These are phyloP conservation scores for Alternaria atra DNA, from an alignment of 2,329 filamentous ascomycete genomes.

Conservation along the genomic window DNA sequence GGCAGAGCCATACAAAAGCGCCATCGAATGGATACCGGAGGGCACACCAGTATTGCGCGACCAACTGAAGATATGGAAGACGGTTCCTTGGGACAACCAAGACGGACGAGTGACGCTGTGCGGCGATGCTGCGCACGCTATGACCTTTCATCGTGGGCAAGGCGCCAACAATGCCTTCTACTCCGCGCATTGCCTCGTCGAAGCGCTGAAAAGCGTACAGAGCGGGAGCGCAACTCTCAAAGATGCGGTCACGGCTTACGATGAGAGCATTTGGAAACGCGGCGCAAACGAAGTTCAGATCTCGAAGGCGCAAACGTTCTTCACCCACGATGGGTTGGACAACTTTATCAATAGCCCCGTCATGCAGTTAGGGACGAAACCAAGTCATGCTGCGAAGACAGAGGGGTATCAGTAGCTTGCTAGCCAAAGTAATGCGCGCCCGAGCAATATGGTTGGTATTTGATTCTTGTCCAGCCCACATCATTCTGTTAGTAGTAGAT, in stretches of 20 bases:
- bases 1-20: conserved; percentile 47
- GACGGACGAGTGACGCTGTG: conserved; percentile 47
- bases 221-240: conserved; percentile 11
- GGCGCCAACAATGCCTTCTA: conserved; percentile 50
- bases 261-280: conserved; percentile 38
- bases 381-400: conserved; percentile 39
- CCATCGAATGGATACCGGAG: conserved; percentile 46
- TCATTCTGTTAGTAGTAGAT: too few species aligned
- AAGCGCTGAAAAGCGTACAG: conserved; percentile 33
- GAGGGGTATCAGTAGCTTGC: conserved; percentile 33
- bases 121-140: conserved; percentile 53
- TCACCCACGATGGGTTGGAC: conserved; percentile 42
- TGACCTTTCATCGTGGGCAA: conserved; percentile 54
- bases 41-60: conserved; percentile 40
- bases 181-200: conserved; percentile 42
- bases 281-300: conserved; percentile 46
- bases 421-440: too few species aligned
- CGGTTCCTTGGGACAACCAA: conserved; percentile 46
- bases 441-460: too few species aligned
- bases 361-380: conserved; percentile 42
- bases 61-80: conserved; percentile 49
- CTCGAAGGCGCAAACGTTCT: conserved; percentile 43
- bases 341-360: conserved; percentile 44
- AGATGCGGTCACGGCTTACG: conserved; percentile 37
- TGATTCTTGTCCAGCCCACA: too few species aligned